Conservation (phyloP, 75 land plant genomes). For the Gnetum montanum region DNA sequence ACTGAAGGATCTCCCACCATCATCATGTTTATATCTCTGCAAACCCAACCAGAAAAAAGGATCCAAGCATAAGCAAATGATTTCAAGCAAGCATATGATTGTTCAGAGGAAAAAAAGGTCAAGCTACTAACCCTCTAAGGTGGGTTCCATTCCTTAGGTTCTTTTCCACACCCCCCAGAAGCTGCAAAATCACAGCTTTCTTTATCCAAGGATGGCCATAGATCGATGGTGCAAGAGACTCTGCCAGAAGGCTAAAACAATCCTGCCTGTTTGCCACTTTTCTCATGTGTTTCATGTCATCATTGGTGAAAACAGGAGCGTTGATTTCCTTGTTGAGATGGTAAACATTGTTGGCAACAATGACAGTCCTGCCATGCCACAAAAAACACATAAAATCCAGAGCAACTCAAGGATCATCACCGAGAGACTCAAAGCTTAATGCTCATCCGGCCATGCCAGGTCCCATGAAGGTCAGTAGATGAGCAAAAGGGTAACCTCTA, state of each 20-base stretch:
- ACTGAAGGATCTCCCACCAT: conserved; percentile 99
- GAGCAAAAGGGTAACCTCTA: too few species aligned
- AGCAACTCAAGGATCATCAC: background rate
- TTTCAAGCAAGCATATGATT: background rate
- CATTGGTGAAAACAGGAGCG: conserved; percentile 66
- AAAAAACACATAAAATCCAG: background rate
- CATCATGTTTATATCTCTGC: conserved; percentile 96
- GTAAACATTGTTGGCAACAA: conserved; percentile 81
- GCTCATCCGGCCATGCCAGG: background rate
- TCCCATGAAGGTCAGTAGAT: too few species aligned
- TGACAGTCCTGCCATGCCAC: conserved; percentile 61
- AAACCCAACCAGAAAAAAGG: conserved; percentile 8
- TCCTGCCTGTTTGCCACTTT: conserved; percentile 70
- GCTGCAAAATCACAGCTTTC: conserved; percentile 88
- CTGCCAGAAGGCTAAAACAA: conserved; percentile 75
- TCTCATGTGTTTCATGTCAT: conserved; percentile 73
- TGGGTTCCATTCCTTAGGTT: conserved; percentile 94
- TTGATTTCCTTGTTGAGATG: conserved; percentile 90
- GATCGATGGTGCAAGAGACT: conserved; percentile 97
- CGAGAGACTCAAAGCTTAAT: too few species aligned
- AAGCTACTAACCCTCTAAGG: conserved; percentile 66
- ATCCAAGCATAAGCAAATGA: background rate
- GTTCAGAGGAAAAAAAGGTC: background rate
- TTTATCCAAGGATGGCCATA: conserved; percentile 96
- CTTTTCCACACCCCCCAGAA: conserved; percentile 94